Evolutionary conservation across 2,329 filamentous ascomycete species (phyloP), one percentile per base, ranked within the genome.

Genomic region (Talaromyces sp.): DNA sequence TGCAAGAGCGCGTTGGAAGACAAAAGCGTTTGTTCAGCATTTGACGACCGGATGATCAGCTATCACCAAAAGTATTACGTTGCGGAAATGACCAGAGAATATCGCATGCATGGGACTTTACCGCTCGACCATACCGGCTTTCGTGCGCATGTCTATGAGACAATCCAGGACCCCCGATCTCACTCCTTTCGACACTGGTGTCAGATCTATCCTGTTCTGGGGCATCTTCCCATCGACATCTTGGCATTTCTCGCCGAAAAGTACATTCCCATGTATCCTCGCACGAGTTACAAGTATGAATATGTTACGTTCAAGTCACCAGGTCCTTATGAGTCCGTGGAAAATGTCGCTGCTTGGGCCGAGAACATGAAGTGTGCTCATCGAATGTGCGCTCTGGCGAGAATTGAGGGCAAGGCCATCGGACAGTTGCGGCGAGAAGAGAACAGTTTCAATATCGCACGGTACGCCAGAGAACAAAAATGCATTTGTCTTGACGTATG

Each of bases 401-500:
- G 72, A 61, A 68, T 77, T 9, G 72, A 77, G 54, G 72, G 75
- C n/a, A 74, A 70, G 61, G 66, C 67, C 13, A 66, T 79, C 35
- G 78, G 78, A 16, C 74, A 79, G 7, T 63, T 72, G 31, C 74
- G 77, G 10, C 72, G 71, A 14, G 69, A 71, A 27, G 45, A 64
- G 48, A 56, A 66, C 33, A 68, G 75, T 24, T 66, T 69, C 19
- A 66, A 67, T 19, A 66, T 77, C 19, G 67, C 74, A 37, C 60
- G 70, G 19, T 71, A 75, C 52, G 69, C 71, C 13, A 74, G 72
- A 13, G 70, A 75, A 52, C 68, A 68, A 47, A 77, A 75, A 41
- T 80, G 78, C 62, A 72, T 78, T 50, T 80, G 78, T 66, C 65
- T 68, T 14, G 67, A 70, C 1, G 60, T 68, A 56, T 79, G 78